phyloP scores from a whole-genome alignment of 177 flowering plant species.

The Vitis hybrid region DNA sequence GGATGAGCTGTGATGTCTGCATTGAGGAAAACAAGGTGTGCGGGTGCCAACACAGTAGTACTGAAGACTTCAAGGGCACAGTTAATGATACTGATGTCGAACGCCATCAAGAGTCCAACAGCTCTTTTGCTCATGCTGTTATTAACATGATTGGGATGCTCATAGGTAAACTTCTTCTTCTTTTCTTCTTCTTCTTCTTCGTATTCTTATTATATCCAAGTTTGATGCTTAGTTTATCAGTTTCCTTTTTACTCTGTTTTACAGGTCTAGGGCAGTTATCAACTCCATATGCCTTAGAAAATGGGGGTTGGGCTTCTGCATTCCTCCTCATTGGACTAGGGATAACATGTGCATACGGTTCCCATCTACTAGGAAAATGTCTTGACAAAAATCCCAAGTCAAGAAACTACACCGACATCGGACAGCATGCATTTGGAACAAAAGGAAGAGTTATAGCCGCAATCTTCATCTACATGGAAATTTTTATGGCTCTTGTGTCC shows the following conservation, averaged over 20 bases:
- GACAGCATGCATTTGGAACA: slow-evolving; percentile 64
- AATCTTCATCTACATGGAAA: slow-evolving; percentile 63
- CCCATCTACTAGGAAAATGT: slow-evolving; percentile 71
- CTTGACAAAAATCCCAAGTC: slow-evolving; percentile 49
- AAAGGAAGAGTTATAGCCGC: slow-evolving; percentile 60
- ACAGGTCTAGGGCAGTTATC: slow-evolving; percentile 84
- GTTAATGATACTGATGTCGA: slow-evolving; percentile 10
- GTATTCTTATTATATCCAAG: too few species aligned
- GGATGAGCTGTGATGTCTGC: slow-evolving; percentile 31
- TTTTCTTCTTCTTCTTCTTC: too few species aligned
- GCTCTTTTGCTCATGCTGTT: slow-evolving; percentile 68
- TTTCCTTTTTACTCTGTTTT: not conserved
- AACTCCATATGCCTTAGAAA: slow-evolving; percentile 77
- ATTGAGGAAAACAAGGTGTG: slow-evolving; percentile 43
- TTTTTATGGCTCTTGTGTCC: slow-evolving; percentile 84
- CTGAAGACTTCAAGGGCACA: slow-evolving; percentile 1
- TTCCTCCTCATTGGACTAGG: slow-evolving; percentile 74
- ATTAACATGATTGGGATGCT: slow-evolving; percentile 84
- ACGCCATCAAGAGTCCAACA: slow-evolving; percentile 26
- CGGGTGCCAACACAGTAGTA: slow-evolving; percentile 21
- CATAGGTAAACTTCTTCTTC: slow-evolving; percentile 40
- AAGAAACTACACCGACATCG: slow-evolving; percentile 65
- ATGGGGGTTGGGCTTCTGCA: slow-evolving; percentile 77
- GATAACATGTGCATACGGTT: slow-evolving; percentile 49
- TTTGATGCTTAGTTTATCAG: too few species aligned